Percentiles rank a stretch among this genome's conserved stretches.
Evolutionary conservation across 768 basidiomycete genomes (phyloP).

Genomic region (Suillus spraguei): DNA sequence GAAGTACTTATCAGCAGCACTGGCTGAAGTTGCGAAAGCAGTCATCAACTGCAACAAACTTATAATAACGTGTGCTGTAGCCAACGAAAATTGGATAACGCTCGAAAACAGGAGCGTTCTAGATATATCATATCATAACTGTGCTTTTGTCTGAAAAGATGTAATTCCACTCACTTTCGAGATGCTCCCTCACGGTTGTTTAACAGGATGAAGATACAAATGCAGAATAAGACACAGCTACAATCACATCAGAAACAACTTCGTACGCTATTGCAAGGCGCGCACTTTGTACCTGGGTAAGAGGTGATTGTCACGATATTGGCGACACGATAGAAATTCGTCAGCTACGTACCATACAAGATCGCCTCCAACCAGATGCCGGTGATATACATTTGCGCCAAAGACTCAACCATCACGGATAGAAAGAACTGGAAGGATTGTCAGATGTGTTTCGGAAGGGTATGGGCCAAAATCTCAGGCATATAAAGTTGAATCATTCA

Average conservation of each 20-base stretch:
- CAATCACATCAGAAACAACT: neutral
- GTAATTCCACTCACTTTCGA: constrained; percentile 5
- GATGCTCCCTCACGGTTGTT: neutral
- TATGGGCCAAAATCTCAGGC: too few species aligned
- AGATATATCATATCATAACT: neutral
- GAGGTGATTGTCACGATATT: neutral
- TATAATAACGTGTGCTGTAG: constrained; percentile 13
- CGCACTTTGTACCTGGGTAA: neutral
- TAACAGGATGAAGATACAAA: constrained; percentile 9
- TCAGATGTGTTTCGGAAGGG: too few species aligned
- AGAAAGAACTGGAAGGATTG: too few species aligned
- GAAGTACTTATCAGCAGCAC: constrained; percentile 8
- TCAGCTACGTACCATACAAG: constrained; percentile 1
- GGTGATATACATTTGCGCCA: too few species aligned
- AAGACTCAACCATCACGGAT: too few species aligned
- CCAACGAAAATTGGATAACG: constrained; percentile 22
- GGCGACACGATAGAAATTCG: neutral
- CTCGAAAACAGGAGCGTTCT: constrained; percentile 18
- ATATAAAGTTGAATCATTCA: too few species aligned
- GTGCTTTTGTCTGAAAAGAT: neutral
- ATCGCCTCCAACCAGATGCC: too few species aligned
- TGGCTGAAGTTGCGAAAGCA: constrained; percentile 11
- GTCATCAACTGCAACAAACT: constrained; percentile 17
- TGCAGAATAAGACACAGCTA: constrained; percentile 10
- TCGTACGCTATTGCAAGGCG: neutral